These are phyloP conservation scores for Tolypocladium guangdongense DNA, from an alignment of 2,329 filamentous ascomycete genomes.

Conservation along the genomic window DNA sequence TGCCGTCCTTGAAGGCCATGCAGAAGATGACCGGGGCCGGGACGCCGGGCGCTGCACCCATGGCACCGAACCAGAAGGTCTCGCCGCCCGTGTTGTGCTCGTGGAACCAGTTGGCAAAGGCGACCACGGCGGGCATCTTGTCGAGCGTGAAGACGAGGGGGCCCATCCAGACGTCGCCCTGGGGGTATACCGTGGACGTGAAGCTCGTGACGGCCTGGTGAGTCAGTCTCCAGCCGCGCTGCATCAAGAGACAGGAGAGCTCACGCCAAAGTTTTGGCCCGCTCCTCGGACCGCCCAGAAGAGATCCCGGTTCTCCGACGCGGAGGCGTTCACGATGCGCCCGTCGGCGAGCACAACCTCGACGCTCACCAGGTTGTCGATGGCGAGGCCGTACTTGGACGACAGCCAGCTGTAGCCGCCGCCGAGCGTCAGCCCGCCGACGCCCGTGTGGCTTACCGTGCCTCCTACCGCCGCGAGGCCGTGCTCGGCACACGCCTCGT, in stretches of 20 bases:
- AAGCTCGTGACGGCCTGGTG: slow-evolving; percentile 22
- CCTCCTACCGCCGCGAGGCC: slow-evolving; percentile 49
- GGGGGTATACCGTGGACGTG: slow-evolving; percentile 18
- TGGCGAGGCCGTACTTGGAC: slow-evolving; percentile 38
- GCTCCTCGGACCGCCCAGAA: slow-evolving; percentile 31
- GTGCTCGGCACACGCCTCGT: slow-evolving; percentile 35
- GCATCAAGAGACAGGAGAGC: not conserved
- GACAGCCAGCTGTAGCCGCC: slow-evolving; percentile 49
- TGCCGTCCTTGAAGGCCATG: slow-evolving; percentile 13
- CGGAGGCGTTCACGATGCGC: slow-evolving; percentile 25
- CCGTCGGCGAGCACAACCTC: slow-evolving; percentile 29
- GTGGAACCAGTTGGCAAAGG: slow-evolving; percentile 17
- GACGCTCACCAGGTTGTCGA: slow-evolving; percentile 28
- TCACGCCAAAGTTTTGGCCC: slow-evolving; percentile 30
- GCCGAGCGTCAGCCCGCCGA: slow-evolving; percentile 46
- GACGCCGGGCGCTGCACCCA: slow-evolving; percentile 17
- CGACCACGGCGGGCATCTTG: slow-evolving; percentile 16
- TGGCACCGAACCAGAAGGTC: slow-evolving; percentile 10
- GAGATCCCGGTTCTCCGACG: slow-evolving; percentile 28
- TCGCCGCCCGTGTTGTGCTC: slow-evolving; percentile 13
- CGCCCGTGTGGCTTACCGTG: slow-evolving; percentile 51
- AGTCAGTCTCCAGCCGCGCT: not conserved
- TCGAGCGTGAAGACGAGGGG: slow-evolving; percentile 13
- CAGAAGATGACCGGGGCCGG: not conserved
- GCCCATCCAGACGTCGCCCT: slow-evolving; percentile 21